phyloP scores from a whole-genome alignment of 1,284 basidiomycete species.

The Leccinum pallidistipes region DNA sequence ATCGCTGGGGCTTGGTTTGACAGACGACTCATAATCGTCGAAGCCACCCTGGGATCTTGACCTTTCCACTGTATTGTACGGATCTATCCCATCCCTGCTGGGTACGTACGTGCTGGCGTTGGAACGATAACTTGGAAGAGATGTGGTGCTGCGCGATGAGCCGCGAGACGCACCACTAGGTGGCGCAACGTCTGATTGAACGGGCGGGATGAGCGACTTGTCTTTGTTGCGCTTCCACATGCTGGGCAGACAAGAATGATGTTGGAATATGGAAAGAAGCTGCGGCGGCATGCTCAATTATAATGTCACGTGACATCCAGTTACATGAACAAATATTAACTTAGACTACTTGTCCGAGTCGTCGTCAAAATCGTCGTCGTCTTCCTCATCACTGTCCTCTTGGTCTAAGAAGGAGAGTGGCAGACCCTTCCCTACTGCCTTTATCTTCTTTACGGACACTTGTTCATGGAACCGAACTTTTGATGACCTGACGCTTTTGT shows the following conservation, averaged over 20 bases:
- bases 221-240: slow-evolving; percentile 52
- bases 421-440: slow-evolving; percentile 60
- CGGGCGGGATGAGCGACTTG: slow-evolving; percentile 69
- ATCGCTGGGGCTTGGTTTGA: slow-evolving; percentile 49
- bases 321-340: background rate
- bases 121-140: slow-evolving; percentile 51
- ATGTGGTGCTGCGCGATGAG: slow-evolving; percentile 37
- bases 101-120: slow-evolving; percentile 60
- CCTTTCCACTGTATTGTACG: slow-evolving; percentile 37
- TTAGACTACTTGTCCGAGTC: background rate
- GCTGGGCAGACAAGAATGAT: background rate
- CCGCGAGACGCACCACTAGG: slow-evolving; percentile 35
- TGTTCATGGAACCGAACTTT: slow-evolving; percentile 79
- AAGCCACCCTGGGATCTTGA: slow-evolving; percentile 26
- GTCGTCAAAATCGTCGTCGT: slow-evolving; percentile 29
- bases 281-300: background rate
- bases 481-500: slow-evolving; percentile 23
- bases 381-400: slow-evolving; percentile 37
- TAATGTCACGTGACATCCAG: slow-evolving; percentile 19
- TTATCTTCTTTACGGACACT: slow-evolving; percentile 79
- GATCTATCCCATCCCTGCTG: slow-evolving; percentile 62
- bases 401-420: slow-evolving; percentile 46
- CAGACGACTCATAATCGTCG: slow-evolving; percentile 25
- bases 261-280: slow-evolving; percentile 6
- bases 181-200: slow-evolving; percentile 37